Base-by-base conservation (phyloP, 139 green algal species). In the Chlamydomonas schloesseri region DNA sequence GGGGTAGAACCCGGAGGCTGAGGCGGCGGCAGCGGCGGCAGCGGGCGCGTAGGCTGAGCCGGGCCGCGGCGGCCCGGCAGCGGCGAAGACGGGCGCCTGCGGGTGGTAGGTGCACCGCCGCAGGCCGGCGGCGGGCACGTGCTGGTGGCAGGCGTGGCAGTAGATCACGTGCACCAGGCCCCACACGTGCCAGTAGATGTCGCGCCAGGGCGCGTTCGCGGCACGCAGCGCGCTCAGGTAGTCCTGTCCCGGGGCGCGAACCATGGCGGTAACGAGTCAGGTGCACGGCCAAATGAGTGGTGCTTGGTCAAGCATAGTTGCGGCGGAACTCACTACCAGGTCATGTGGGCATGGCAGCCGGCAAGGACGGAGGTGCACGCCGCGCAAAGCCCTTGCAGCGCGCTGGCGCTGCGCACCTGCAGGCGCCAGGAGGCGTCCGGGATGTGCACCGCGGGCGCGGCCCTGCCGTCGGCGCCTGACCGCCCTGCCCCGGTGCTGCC, bases 181-280 rank as follows among this genome's bases (percentile, higher is more conserved):
- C 87, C 87, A 90, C 36, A 84, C 73, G 73, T 90, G 80, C 87
- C 87, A 90, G 80, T 84, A 90, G 80, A 90, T 90, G 71, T 58
- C 73, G 1, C 87, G 81, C 87, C 87, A 90, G 80, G 62, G 58
- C 46, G 72, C 77, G 23, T 42, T 29, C 33, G 62, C 60, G 0
- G 64, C 55, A 11, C 87, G 79, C 37, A 90, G 80, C 0, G 73
- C 42, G 15, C 80, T 58, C 36, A 90, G 65, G 72, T 90, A 36
- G 28, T 90, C 87, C 87, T 67, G 60, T n/a, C n/a, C n/a, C n/a
- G n/a, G n/a, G n/a, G n/a, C n/a, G n/a, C n/a, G n/a, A n/a, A n/a
- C n/a, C n/a, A n/a, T n/a, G n/a, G n/a, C n/a, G n/a, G n/a, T n/a
- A n/a, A n/a, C n/a, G n/a, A n/a, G n/a, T n/a, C n/a, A n/a, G n/a